Evolutionary conservation across 345 rosid genomes (phyloP), one percentile per base, ranked within the genome.

Genomic region (Populus davidiana): DNA sequence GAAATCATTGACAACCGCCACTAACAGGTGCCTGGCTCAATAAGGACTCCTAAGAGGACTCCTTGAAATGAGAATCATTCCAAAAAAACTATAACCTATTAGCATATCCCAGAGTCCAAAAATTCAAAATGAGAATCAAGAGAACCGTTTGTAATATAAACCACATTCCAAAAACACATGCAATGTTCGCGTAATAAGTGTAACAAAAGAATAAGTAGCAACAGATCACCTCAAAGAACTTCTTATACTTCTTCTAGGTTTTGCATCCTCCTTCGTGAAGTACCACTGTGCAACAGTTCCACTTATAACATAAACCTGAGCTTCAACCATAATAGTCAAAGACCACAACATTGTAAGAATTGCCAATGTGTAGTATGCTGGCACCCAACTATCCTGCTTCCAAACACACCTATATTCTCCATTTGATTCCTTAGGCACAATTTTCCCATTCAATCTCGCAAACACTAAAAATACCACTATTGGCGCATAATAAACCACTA

Each of bases 311-410:
- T 92, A 95, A 38, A 85, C 96, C 83, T 93, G 94, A 69, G 97
- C 90, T 83, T 95, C 98, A 39, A 90, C 85, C 92, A 89, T 86
- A 5, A 81, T 64, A 23, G 96, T 89, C 83, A 89, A 89, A 54
- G 99, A 93, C 98, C 99, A 93, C 31, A 95, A 35, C 99, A 95
- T 90, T 1, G 97, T 93, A 64, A 93, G 76, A 83, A 91, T 86
- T 1, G 93, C 97, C 87, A 93, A 82, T 0, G 98, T 74, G 33
- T 70, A 93, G 86, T 96, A 96, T 1, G 91, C 94, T 54, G 98
- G 97, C 83, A 96, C 99, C 98, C 99, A 93, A 17, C 91, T 80
- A 77, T 90, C 98, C 73, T 93, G 91, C 82, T 90, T 93, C 98
- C 97, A 92, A 31, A 78, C 91, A 87, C 97, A 93, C 79, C 67